Evolutionary conservation across 257 asterid species (phyloP).

Genomic region (Pogostemon cablin): DNA sequence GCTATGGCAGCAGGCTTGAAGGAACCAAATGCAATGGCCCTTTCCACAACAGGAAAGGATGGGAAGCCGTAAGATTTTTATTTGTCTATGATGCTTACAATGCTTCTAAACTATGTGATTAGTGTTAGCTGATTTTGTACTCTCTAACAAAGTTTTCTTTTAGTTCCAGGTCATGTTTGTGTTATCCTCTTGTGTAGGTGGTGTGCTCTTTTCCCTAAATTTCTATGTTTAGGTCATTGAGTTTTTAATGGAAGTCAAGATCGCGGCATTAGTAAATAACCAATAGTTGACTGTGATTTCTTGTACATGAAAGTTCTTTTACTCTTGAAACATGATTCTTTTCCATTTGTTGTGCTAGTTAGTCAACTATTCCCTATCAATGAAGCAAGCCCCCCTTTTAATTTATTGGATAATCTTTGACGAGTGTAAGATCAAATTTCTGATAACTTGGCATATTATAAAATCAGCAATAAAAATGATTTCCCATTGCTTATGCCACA

Average conservation of each 20-base stretch:
- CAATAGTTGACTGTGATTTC: slow-evolving; percentile 1
- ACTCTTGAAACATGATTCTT: background rate
- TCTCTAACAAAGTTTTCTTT: background rate
- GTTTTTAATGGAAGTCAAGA: background rate
- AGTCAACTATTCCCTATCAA: background rate
- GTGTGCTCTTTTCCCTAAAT: background rate
- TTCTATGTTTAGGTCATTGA: background rate
- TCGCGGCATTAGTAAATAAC: background rate
- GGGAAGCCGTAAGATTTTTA: slow-evolving; percentile 70
- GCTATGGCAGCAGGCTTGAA: slow-evolving; percentile 79
- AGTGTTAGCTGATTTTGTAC: slow-evolving; percentile 1
- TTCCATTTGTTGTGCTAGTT: slow-evolving; percentile 11
- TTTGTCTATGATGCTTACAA: slow-evolving; percentile 17
- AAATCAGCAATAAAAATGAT: slow-evolving; percentile 17
- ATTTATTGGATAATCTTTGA: slow-evolving; percentile 5
- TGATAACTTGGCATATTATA: background rate
- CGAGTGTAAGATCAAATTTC: slow-evolving; percentile 16
- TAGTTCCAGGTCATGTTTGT: background rate
- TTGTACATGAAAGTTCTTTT: background rate
- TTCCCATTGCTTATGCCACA: slow-evolving; percentile 36
- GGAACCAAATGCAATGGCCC: slow-evolving; percentile 98
- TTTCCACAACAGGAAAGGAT: slow-evolving; percentile 85
- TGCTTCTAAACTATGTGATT: slow-evolving; percentile 12
- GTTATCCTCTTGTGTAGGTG: background rate
- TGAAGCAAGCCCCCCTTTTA: slow-evolving; percentile 5